Evolutionary conservation across 208 protist species (phyloP).

Genomic region (Lotmaria passim): DNA sequence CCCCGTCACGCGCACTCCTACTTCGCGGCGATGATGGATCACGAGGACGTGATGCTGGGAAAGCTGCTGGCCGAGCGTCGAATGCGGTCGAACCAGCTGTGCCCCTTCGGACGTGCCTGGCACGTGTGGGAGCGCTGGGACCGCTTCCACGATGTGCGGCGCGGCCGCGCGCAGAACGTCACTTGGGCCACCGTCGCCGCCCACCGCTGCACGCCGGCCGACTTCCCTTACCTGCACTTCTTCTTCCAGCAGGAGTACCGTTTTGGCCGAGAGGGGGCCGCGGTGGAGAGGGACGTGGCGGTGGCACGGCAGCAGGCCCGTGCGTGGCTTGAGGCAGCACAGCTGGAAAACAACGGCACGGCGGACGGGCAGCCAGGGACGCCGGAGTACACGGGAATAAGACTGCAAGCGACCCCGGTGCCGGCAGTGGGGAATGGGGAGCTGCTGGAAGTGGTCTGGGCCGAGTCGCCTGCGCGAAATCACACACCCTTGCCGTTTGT

Average conservation of each 20-base stretch:
- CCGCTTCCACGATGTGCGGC: slow-evolving; percentile 32
- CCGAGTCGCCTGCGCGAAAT: too few relatives aligned
- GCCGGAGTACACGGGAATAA: not conserved
- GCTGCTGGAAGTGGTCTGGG: not conserved
- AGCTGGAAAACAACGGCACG: too few relatives aligned
- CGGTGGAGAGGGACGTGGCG: too few relatives aligned
- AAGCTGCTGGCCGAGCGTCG: slow-evolving; percentile 22
- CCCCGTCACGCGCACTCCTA: slow-evolving; percentile 3
- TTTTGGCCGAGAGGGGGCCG: not conserved
- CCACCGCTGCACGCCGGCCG: slow-evolving; percentile 18
- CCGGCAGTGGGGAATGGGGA: not conserved
- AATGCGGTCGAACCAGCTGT: not conserved
- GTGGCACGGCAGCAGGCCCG: too few relatives aligned
- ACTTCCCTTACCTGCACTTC: slow-evolving; percentile 12
- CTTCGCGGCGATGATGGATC: slow-evolving; percentile 21
- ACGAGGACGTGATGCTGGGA: slow-evolving; percentile 28
- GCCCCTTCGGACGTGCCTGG: not conserved
- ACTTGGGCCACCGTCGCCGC: slow-evolving; percentile 26
- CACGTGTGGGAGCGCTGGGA: slow-evolving; percentile 10
- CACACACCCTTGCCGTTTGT: slow-evolving; percentile 14
- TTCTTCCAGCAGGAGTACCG: slow-evolving; percentile 11
- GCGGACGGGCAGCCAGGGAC: not conserved
- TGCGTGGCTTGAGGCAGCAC: too few relatives aligned
- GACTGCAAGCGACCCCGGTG: too few relatives aligned
- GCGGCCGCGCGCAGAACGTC: slow-evolving; percentile 13